Percentiles rank a stretch among this genome's conserved stretches.
Conservation (phyloP, 495 filamentous ascomycete species). For the Penicillium antarcticum region DNA sequence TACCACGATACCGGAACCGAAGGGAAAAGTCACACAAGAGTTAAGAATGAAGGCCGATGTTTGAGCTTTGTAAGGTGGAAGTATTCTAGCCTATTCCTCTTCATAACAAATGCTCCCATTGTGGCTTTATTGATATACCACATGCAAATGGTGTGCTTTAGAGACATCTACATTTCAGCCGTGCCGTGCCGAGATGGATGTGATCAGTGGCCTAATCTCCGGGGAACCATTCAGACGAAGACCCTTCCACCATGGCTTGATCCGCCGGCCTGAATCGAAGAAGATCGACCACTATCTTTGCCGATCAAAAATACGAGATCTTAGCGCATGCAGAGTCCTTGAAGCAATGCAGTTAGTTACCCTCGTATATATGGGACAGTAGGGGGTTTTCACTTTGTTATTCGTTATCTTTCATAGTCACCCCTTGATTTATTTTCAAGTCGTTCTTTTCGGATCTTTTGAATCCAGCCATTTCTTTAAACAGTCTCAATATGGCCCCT, state of each 20-base stretch:
- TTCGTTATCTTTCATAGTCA: neutral
- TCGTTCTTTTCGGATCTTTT: neutral
- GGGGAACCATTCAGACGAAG: neutral
- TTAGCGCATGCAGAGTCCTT: neutral
- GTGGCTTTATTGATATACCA: no score
- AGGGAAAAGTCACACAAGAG: no score
- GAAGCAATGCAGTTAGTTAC: no score
- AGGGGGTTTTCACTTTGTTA: neutral
- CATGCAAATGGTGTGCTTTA: no score
- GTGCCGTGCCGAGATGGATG: no score
- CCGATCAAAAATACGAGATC: neutral
- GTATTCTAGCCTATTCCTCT: no score
- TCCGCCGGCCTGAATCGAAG: neutral
- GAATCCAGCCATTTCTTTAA: neutral
- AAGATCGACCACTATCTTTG: neutral
- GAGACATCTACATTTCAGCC: no score
- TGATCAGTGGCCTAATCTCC: neutral
- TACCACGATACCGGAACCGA: no score
- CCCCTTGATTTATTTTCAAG: neutral
- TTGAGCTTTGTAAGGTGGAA: no score
- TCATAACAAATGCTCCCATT: no score
- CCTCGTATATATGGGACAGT: neutral
- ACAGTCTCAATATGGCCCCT: constrained; percentile 2
- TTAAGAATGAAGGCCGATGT: no score
- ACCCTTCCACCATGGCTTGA: neutral